These are phyloP conservation scores for Blastomyces parvus DNA, from an alignment of 2,329 filamentous ascomycete species.

Conservation along the genomic window DNA sequence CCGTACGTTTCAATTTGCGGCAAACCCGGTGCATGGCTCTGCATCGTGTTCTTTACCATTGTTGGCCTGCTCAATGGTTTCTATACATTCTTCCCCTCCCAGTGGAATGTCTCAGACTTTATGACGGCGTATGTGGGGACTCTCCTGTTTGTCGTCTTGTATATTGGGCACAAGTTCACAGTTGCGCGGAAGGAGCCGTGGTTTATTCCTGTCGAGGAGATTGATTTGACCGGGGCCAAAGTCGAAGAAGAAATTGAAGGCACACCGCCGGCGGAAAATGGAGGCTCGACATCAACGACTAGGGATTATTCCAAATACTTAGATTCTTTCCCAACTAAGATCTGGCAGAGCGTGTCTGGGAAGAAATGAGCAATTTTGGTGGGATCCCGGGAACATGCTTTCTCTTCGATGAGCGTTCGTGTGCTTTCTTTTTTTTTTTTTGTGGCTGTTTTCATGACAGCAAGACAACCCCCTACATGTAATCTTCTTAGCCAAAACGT, in stretches of 20 bases:
- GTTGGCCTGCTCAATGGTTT: background rate
- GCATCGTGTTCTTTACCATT: background rate
- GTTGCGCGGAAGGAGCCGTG: background rate
- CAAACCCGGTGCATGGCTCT: background rate
- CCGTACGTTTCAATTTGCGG: background rate
- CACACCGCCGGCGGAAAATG: background rate
- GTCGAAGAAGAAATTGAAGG: background rate
- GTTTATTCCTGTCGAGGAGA: background rate
- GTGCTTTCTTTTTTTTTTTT: background rate
- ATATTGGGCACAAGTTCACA: background rate
- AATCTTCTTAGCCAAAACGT: background rate
- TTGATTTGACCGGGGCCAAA: background rate
- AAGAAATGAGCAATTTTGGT: background rate
- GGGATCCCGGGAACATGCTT: background rate
- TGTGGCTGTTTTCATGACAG: background rate
- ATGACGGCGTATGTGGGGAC: background rate
- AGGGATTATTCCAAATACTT: background rate
- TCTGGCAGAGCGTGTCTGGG: conserved; percentile 3
- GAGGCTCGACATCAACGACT: background rate
- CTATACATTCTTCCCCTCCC: background rate
- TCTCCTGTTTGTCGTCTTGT: background rate
- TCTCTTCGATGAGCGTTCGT: background rate
- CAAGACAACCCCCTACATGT: background rate
- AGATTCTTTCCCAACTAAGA: conserved; percentile 2
- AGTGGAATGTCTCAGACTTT: background rate